phyloP scores from a whole-genome alignment of 495 filamentous ascomycete species.

The Darksidea phi region DNA sequence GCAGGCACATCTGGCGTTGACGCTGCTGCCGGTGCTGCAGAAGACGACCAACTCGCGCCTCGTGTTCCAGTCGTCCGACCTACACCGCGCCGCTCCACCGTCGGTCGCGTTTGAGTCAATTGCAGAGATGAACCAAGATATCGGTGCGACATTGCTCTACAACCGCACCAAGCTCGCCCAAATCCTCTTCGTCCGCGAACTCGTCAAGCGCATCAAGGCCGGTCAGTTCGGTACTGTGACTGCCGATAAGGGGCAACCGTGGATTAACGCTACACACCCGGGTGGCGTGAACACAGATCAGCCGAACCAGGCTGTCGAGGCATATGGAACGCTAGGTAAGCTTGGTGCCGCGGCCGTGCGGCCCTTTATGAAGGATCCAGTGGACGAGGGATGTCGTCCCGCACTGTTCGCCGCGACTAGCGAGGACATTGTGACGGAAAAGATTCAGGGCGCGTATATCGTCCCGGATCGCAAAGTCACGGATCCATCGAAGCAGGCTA shows the following conservation, averaged over 20 bases:
- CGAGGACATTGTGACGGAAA: slow-evolving; percentile 47
- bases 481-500: slow-evolving; percentile 44
- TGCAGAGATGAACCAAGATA: slow-evolving; percentile 55
- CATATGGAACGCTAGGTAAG: slow-evolving; percentile 51
- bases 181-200: slow-evolving; percentile 49
- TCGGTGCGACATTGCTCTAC: slow-evolving; percentile 56
- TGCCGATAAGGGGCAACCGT: slow-evolving; percentile 43
- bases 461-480: slow-evolving; percentile 54
- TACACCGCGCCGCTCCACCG: slow-evolving; percentile 51
- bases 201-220: slow-evolving; percentile 35
- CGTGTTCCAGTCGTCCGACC: slow-evolving; percentile 55
- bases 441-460: slow-evolving; percentile 54
- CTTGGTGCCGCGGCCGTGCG: slow-evolving; percentile 42
- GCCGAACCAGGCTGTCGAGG: slow-evolving; percentile 53
- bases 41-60: slow-evolving; percentile 43
- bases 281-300: slow-evolving; percentile 53
- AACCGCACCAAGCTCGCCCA: slow-evolving; percentile 56
- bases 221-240: slow-evolving; percentile 25
- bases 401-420: slow-evolving; percentile 53
- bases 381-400: slow-evolving; percentile 50
- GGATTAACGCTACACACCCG: slow-evolving; percentile 52
- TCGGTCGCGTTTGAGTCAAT: slow-evolving; percentile 49
- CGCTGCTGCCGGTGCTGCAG: slow-evolving; percentile 36
- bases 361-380: slow-evolving; percentile 54
- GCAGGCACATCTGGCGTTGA: slow-evolving; percentile 40